Conservation (phyloP, 129 eudicot genomes). For the Saussurea involucrata region DNA sequence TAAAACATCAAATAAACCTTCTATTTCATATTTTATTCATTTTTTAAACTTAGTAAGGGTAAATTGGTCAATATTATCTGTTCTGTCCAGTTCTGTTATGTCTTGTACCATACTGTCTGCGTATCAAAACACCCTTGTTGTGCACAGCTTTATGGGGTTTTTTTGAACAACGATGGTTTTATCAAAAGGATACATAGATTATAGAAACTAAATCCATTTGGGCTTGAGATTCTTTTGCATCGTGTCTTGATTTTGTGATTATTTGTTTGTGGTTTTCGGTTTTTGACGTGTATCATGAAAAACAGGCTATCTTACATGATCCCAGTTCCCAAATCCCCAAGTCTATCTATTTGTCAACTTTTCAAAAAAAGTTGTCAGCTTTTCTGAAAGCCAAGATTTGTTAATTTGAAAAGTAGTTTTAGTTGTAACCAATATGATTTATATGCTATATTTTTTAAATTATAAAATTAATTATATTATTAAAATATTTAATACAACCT, state of each 20-base stretch:
- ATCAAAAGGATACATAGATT: neutral
- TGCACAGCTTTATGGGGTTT: too few relatives aligned
- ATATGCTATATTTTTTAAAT: too few relatives aligned
- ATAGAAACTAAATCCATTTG: neutral
- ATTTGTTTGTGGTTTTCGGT: neutral
- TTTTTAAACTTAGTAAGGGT: too few relatives aligned
- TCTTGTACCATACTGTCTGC: too few relatives aligned
- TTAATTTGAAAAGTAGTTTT: neutral
- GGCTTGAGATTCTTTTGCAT: slow-evolving; percentile 6
- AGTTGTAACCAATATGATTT: neutral
- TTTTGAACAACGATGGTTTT: neutral
- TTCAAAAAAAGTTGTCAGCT: neutral
- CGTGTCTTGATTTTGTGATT: slow-evolving; percentile 14
- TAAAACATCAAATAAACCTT: too few relatives aligned
- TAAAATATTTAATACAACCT: too few relatives aligned
- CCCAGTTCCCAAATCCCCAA: neutral
- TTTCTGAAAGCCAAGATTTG: neutral
- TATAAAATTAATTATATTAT: too few relatives aligned
- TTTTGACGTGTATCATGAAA: neutral
- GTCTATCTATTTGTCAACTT: neutral
- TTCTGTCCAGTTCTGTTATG: too few relatives aligned
- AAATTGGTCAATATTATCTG: too few relatives aligned
- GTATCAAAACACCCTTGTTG: too few relatives aligned
- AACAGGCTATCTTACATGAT: too few relatives aligned
- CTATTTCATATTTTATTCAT: too few relatives aligned